phyloP scores from a whole-genome alignment of 2,329 filamentous ascomycete species.

The Colletotrichum gloeosporioides region DNA sequence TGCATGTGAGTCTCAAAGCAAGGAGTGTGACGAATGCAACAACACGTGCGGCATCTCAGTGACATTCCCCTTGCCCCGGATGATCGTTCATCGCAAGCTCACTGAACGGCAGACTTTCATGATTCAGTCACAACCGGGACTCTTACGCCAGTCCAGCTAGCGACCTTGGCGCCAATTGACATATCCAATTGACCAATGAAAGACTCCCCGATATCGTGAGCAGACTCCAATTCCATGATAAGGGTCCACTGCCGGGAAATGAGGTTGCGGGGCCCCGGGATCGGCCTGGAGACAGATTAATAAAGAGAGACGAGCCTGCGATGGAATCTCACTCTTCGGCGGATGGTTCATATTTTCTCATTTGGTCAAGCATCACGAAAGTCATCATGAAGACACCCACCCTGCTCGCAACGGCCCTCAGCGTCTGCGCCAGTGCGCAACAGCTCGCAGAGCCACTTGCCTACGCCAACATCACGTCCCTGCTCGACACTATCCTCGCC shows the following conservation, averaged over 20 bases:
- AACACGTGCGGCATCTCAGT: neutral
- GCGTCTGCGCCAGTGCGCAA: neutral
- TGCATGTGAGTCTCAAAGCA: neutral
- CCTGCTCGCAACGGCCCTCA: neutral
- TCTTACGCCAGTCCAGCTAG: neutral
- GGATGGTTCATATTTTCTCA: neutral
- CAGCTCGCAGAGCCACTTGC: neutral
- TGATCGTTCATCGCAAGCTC: neutral
- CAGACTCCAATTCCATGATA: neutral
- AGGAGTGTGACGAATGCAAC: neutral
- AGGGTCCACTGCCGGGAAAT: conserved; percentile 7
- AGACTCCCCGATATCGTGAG: neutral
- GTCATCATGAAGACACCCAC: neutral
- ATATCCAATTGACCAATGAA: neutral
- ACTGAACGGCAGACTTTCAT: neutral
- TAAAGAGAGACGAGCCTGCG: neutral
- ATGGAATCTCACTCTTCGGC: neutral
- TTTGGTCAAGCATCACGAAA: neutral
- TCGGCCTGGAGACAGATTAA: neutral
- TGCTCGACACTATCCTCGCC: conserved; percentile 11
- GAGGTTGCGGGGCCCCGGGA: conserved; percentile 12
- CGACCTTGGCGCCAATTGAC: neutral
- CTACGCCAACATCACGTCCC: conserved; percentile 9
- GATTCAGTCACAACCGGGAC: neutral
- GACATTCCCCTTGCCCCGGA: neutral